Conservation (phyloP, 306 rosid genomes). For the Alnus rubra region DNA sequence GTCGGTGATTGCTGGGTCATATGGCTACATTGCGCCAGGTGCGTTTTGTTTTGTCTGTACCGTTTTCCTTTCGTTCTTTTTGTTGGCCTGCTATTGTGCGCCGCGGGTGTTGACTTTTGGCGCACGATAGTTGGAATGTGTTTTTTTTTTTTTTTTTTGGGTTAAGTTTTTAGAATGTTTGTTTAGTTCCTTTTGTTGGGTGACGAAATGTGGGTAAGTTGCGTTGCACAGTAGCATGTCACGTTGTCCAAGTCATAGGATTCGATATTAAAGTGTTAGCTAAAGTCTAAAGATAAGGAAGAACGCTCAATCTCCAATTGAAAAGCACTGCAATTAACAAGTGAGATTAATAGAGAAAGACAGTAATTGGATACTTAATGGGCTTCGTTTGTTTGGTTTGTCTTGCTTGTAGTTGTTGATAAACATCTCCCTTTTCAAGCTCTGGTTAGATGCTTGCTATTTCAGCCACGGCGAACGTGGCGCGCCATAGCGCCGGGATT, state of each 20-base stretch:
- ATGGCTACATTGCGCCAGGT: slow-evolving; percentile 99
- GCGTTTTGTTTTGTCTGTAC: background rate
- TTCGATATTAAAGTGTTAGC: background rate
- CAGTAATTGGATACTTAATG: background rate
- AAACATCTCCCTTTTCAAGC: no score
- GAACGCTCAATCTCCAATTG: no score
- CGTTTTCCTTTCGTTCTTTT: background rate
- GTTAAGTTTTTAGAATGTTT: background rate
- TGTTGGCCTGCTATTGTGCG: background rate
- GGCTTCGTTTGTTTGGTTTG: slow-evolving; percentile 1
- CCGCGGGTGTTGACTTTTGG: no score
- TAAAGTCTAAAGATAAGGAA: no score
- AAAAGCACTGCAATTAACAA: no score
- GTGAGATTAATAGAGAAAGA: background rate
- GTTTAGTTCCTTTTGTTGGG: slow-evolving; percentile 11
- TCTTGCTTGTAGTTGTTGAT: background rate
- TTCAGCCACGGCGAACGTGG: no score
- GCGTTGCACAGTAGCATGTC: background rate
- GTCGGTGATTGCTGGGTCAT: slow-evolving; percentile 97
- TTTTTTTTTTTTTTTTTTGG: no score
- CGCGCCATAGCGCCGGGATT: background rate
- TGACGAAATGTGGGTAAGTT: background rate
- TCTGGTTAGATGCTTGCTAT: no score
- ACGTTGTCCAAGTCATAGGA: background rate
- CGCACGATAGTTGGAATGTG: no score